These are phyloP conservation scores for Oenanthe javanica DNA, from an alignment of 140 eudicot genomes.

Conservation along the genomic window DNA sequence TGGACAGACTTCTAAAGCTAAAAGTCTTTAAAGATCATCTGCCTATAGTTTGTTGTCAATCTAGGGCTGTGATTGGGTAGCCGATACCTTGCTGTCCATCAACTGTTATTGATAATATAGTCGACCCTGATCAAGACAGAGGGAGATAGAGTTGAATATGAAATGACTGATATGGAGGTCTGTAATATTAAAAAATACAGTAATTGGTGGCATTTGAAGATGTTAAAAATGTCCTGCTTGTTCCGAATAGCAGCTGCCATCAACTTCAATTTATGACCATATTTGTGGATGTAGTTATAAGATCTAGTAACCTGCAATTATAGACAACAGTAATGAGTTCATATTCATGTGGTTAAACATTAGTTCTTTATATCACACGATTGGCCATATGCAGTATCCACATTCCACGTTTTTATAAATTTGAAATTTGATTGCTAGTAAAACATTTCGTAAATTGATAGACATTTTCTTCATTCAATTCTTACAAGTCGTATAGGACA, in stretches of 20 bases:
- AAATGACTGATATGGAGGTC: neutral
- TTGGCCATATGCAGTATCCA: neutral
- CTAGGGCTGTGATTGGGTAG: too few relatives aligned
- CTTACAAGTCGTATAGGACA: too few relatives aligned
- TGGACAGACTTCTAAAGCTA: too few relatives aligned
- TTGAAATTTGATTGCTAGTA: too few relatives aligned
- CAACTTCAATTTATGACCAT: slow-evolving; percentile 80
- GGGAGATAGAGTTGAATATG: neutral
- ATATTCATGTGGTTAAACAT: neutral
- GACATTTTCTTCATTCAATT: too few relatives aligned
- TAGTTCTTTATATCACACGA: neutral
- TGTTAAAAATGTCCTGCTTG: slow-evolving; percentile 84
- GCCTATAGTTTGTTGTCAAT: too few relatives aligned
- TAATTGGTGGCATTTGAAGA: slow-evolving; percentile 1
- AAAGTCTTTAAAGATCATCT: too few relatives aligned
- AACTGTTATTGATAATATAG: slow-evolving; percentile 45
- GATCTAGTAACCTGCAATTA: slow-evolving; percentile 72
- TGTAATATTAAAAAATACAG: neutral
- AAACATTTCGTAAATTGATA: too few relatives aligned
- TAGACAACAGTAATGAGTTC: neutral
- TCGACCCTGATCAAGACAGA: slow-evolving; percentile 63
- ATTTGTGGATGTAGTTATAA: slow-evolving; percentile 86
- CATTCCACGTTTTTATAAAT: too few relatives aligned
- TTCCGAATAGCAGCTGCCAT: slow-evolving; percentile 97
- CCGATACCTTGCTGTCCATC: too few relatives aligned